Base-by-base conservation (phyloP, 257 asterid species). In the Oldenlandia corymbosa region DNA sequence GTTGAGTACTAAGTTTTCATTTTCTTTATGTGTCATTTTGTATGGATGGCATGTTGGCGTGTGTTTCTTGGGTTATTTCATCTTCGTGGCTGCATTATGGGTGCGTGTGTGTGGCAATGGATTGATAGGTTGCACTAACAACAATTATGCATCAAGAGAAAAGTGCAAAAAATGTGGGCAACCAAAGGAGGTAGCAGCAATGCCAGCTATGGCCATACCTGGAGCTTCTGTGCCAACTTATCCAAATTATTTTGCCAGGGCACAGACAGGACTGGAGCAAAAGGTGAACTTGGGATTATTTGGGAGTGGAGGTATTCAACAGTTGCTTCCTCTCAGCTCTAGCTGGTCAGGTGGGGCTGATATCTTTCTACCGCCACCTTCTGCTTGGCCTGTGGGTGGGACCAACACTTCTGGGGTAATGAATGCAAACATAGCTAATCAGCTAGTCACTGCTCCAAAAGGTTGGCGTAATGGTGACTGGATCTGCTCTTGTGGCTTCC, bases 91-190 rank as follows among this genome's bases (percentile, higher is more conserved):
- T 85, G 85, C 85, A 52, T 80, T 87, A 67, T 82, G 91, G 81
- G 85, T 82, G 85, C 68, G 85, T 84, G 87, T 84, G 87, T 88
- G 77, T 77, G 85, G 74, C 85, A 74, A 78, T 87, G 95, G 95
- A 75, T 75, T 84, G 74, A 79, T 88, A 88, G 96, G 95, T 74
- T 85, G 96, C 95, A 88, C 97, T 91, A 91, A 88, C 96, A 88
- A 91, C 97, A 91, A 88, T 84, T 88, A 91, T 88, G 95, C 97
- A 49, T 91, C 96, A 71, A 78, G 95, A 85, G 95, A 88, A 67
- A 88, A 76, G 82, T 91, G 97, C 97, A 91, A 91, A 83, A 90
- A 91, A 83, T 91, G 96, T 80, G 96, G 94, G 67, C 95, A 85
- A 83, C 94, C 88, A 65, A 88, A 88, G 94, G 94, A 83, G 87